Percentiles rank a stretch among this genome's conserved stretches.
These are phyloP conservation scores for Albatrellus ellisii DNA, from an alignment of 768 basidiomycete genomes.

Conservation along the genomic window DNA sequence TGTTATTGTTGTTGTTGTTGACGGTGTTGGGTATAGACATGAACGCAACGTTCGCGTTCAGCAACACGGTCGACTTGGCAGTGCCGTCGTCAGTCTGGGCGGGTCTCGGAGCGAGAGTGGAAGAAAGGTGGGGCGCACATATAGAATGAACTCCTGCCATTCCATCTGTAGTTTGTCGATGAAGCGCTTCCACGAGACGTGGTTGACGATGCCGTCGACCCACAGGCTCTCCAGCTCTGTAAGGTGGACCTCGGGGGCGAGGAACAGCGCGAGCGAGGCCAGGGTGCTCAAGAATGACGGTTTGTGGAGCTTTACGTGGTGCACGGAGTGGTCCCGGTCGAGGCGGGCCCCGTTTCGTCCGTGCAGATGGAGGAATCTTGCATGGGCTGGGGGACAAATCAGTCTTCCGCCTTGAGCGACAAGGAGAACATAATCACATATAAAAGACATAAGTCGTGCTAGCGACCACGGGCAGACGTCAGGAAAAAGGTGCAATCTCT, in stretches of 20 bases:
- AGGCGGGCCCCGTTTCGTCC: slow-evolving; percentile 10
- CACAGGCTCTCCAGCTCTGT: slow-evolving; percentile 9
- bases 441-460: slow-evolving; percentile 10
- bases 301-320: not conserved
- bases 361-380: slow-evolving; percentile 10
- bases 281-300: slow-evolving; percentile 7
- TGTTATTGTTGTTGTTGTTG: not conserved
- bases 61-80: slow-evolving; percentile 5
- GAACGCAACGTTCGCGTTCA: slow-evolving; percentile 7
- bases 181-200: slow-evolving; percentile 5
- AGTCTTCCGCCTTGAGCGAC: not conserved
- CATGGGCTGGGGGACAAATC: slow-evolving; percentile 4
- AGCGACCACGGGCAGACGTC: too few relatives aligned
- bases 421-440: slow-evolving; percentile 3
- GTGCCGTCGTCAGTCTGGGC: not conserved
- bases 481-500: not conserved
- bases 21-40: slow-evolving; percentile 8
- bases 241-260: slow-evolving; percentile 10
- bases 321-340: slow-evolving; percentile 3
- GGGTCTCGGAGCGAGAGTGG: not conserved
- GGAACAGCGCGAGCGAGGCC: slow-evolving; percentile 8
- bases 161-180: slow-evolving; percentile 4
- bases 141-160: slow-evolving; percentile 8
- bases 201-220: slow-evolving; percentile 6
- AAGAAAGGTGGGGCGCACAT: slow-evolving; percentile 2